Percentiles rank a stretch among this genome's conserved stretches.
phyloP scores from a whole-genome alignment of 2,329 filamentous ascomycete genomes.

The Uncinocarpus reesii region DNA sequence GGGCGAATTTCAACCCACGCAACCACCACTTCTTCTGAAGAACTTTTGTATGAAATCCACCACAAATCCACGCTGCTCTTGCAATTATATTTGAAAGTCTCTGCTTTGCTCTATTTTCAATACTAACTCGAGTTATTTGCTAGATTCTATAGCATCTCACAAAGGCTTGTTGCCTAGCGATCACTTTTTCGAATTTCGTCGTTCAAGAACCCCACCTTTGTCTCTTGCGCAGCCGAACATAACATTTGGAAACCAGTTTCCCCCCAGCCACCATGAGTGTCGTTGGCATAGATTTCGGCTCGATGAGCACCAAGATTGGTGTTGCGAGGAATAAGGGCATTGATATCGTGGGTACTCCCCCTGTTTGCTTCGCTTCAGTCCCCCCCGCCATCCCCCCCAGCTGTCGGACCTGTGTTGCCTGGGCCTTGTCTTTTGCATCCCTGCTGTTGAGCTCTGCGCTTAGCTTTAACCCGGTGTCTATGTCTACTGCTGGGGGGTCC shows the following conservation, averaged over 20 bases:
- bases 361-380: constrained; percentile 9
- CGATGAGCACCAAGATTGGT: constrained; percentile 92
- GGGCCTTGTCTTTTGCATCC: not conserved
- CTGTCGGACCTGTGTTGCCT: not conserved
- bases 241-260: not conserved
- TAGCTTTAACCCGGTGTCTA: not conserved
- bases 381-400: no score
- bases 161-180: no score
- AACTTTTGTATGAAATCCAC: not conserved
- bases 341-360: constrained; percentile 71
- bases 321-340: constrained; percentile 97
- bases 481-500: not conserved
- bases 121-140: no score
- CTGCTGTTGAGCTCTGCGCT: not conserved
- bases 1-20: not conserved
- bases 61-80: not conserved
- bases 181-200: not conserved
- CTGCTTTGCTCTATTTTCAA: not conserved
- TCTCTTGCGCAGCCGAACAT: constrained; percentile 7
- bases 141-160: no score
- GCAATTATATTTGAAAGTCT: not conserved
- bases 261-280: constrained; percentile 44
- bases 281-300: constrained; percentile 85
- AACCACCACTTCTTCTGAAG: not conserved
- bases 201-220: constrained; percentile 19